Base-by-base conservation (phyloP, 306 rosid genomes). In the Cucurbita argyrosperma region DNA sequence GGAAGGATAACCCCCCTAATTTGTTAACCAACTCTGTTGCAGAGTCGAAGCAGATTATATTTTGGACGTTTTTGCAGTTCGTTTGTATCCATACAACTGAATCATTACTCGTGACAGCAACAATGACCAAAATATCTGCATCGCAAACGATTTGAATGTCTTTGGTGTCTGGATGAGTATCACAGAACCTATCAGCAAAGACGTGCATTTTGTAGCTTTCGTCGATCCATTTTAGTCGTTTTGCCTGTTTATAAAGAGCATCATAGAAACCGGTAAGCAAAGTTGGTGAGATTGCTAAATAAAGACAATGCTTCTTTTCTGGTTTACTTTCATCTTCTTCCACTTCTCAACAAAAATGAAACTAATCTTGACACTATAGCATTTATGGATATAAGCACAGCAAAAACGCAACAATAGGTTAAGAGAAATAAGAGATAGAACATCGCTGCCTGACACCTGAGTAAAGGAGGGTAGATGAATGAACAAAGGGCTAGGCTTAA, bases 211-310 rank as follows among this genome's bases (percentile, higher is more conserved):
- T 86, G 64, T 84, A 91, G 57, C 80, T 88, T 76, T 87, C 87
- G 55, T 91, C 96, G 6, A 91, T 86, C 97, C 97, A 91, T 84
- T 89, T 89, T 81, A 89, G 65, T 79, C 90, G 85, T 79, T 86
- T 86, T 16, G 86, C 97, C 97, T 89, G 85, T 37, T 74, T 26
- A 71, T n/a, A 76, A 5, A 68, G 26, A 79, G 38, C 37, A 45
- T n/a, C 74, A 65, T 62, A 43, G 0, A 75, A 68, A 40, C 53
- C 21, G 35, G 13, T 18, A 40, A 35, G 40, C 55, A 55, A 65
- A 38, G 15, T 64, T 10, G 3, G 13, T 4, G 52, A 64, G 71
- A 7, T 14, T 38, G 68, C 47, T 39, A 64, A 42, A 42, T 19
- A 64, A n/a, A 37, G 23, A 37, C 10, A 61, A 14, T 14, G 46